Conservation (phyloP, 345 rosid species). For the Gynandropsis gynandra region DNA sequence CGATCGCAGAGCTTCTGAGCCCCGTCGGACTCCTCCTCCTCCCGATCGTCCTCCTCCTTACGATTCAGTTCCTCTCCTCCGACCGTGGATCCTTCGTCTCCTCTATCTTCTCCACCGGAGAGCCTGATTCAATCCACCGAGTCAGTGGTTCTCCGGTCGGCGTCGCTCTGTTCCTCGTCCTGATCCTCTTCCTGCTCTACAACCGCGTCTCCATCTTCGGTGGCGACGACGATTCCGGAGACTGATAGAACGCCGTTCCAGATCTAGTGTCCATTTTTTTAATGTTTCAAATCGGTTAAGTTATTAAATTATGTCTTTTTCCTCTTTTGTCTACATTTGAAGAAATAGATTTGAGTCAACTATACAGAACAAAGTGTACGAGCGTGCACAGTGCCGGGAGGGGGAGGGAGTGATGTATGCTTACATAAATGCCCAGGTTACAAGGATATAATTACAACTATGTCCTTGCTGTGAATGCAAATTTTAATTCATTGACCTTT, state of each 20-base stretch:
- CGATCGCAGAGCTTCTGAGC: constrained; percentile 62
- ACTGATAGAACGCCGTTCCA: constrained; percentile 23
- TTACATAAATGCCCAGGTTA: too few relatives aligned
- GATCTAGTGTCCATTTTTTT: constrained; percentile 23
- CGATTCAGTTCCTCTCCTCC: constrained; percentile 82
- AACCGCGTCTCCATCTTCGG: constrained; percentile 75
- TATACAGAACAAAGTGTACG: too few relatives aligned
- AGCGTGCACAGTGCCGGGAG: too few relatives aligned
- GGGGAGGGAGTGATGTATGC: too few relatives aligned
- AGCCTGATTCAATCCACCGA: constrained; percentile 57
- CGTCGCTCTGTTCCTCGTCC: constrained; percentile 53
- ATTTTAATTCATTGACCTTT: too few relatives aligned
- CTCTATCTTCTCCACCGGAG: constrained; percentile 53
- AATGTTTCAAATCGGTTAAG: not conserved
- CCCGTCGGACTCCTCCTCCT: constrained; percentile 75
- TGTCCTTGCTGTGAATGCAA: too few relatives aligned
- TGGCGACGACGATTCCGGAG: constrained; percentile 53
- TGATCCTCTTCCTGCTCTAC: constrained; percentile 60
- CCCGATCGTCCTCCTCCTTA: constrained; percentile 60
- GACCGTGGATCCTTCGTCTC: constrained; percentile 60
- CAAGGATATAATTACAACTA: too few relatives aligned
- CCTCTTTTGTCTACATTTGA: too few relatives aligned
- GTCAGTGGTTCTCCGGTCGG: constrained; percentile 74
- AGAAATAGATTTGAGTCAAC: too few relatives aligned
- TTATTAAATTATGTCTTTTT: too few relatives aligned